These are phyloP conservation scores for Ceratobasidium sp. DNA, from an alignment of 1,284 basidiomycete species.

Conservation along the genomic window DNA sequence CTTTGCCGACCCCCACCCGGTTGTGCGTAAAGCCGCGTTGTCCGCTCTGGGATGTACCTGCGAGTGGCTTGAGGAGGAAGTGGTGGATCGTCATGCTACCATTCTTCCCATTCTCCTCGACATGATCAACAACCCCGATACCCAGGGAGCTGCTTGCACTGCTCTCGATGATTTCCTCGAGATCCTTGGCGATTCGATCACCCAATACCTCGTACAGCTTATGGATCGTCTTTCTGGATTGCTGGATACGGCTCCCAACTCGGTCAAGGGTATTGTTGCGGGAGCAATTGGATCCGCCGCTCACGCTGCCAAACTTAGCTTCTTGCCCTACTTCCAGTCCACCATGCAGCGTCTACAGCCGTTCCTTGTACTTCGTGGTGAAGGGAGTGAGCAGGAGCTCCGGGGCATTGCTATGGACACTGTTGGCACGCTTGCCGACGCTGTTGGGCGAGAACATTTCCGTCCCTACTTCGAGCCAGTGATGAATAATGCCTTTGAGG, in stretches of 20 bases:
- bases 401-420: conserved; percentile 99
- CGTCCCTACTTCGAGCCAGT: conserved; percentile 93
- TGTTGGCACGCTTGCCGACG: conserved; percentile 96
- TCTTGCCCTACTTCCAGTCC: conserved; percentile 93
- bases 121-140: conserved; percentile 85
- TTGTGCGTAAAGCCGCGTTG: conserved; percentile 93
- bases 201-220: conserved; percentile 90
- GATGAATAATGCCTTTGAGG: conserved; percentile 95
- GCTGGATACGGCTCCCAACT: conserved; percentile 82
- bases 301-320: conserved; percentile 93
- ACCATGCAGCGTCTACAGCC: conserved; percentile 90
- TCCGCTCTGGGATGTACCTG: conserved; percentile 95
- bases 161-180: conserved; percentile 97
- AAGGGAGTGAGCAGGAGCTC: conserved; percentile 90
- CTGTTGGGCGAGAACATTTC: conserved; percentile 94
- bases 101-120: conserved; percentile 92
- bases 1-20: conserved; percentile 80
- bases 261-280: conserved; percentile 94
- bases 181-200: conserved; percentile 85
- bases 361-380: conserved; percentile 81
- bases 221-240: conserved; percentile 94
- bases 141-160: conserved; percentile 92
- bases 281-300: conserved; percentile 98
- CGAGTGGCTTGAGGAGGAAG: conserved; percentile 97
- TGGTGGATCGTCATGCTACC: conserved; percentile 79